Evolutionary conservation across 768 basidiomycete species (phyloP).

Genomic region (Rhizopogon vulgaris): DNA sequence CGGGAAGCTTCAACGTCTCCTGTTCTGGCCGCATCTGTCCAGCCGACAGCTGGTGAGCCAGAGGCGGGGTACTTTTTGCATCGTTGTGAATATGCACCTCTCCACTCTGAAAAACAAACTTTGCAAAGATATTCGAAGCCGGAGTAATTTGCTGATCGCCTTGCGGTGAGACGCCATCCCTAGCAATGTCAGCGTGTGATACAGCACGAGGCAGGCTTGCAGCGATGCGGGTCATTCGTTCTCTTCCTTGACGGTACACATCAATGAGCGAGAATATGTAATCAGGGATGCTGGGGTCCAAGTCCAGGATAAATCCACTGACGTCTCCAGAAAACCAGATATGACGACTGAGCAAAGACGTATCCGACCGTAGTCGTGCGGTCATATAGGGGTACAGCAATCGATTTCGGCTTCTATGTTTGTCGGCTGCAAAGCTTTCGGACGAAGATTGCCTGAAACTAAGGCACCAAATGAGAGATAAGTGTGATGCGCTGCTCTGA

Average conservation of each 20-base stretch:
- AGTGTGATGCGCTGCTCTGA: neutral
- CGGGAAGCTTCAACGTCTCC: conserved; percentile 69
- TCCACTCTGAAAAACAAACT: conserved; percentile 79
- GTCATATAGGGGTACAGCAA: conserved; percentile 79
- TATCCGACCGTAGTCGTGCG: conserved; percentile 59
- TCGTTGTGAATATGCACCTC: conserved; percentile 68
- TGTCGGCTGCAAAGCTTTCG: conserved; percentile 64
- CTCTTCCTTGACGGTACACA: conserved; percentile 78
- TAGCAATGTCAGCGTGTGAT: conserved; percentile 3
- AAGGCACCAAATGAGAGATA: neutral
- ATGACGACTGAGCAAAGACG: conserved; percentile 40
- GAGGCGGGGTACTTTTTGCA: conserved; percentile 33
- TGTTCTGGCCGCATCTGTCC: conserved; percentile 20
- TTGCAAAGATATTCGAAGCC: conserved; percentile 56
- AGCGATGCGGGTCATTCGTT: conserved; percentile 63
- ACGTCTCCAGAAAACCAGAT: conserved; percentile 64
- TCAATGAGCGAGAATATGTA: conserved; percentile 79
- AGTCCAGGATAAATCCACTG: conserved; percentile 78
- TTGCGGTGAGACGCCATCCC: conserved; percentile 12
- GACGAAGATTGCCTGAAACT: conserved; percentile 76
- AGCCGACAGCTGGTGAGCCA: conserved; percentile 28
- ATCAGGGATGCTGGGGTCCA: conserved; percentile 75
- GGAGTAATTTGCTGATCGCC: conserved; percentile 25
- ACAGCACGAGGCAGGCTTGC: conserved; percentile 41
- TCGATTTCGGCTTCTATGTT: conserved; percentile 63